Conservation (phyloP, 768 basidiomycete species). For the Coprinellus micaceus region DNA sequence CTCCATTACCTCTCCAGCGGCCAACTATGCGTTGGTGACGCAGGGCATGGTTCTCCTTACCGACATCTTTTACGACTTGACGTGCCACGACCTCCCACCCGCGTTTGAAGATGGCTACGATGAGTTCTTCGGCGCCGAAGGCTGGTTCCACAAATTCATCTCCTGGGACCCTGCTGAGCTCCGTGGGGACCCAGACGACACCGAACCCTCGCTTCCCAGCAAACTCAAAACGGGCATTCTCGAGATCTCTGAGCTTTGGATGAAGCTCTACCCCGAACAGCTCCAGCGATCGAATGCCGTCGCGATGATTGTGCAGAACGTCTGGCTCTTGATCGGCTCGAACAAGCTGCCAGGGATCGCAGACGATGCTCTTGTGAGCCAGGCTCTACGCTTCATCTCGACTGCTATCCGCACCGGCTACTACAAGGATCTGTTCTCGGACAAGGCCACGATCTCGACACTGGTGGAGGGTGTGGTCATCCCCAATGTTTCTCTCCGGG, state of each 20-base stretch:
- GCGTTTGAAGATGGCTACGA: constrained; percentile 85
- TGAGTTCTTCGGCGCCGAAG: constrained; percentile 74
- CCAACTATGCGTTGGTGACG: constrained; percentile 52
- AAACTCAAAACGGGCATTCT: constrained; percentile 86
- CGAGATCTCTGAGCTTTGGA: constrained; percentile 87
- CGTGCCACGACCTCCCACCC: constrained; percentile 92
- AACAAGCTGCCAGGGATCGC: constrained; percentile 64
- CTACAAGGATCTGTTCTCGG: constrained; percentile 77
- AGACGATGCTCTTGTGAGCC: constrained; percentile 85
- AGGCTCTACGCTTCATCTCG: constrained; percentile 87
- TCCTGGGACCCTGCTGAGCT: constrained; percentile 73
- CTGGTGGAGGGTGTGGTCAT: constrained; percentile 89
- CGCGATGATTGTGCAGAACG: constrained; percentile 72
- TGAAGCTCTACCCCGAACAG: constrained; percentile 81
- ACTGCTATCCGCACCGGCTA: constrained; percentile 87
- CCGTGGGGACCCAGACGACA: constrained; percentile 35
- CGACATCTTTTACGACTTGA: constrained; percentile 91
- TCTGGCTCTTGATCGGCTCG: constrained; percentile 86
- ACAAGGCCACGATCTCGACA: constrained; percentile 73
- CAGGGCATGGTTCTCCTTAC: constrained; percentile 75
- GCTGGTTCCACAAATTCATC: constrained; percentile 79
- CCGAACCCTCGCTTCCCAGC: constrained; percentile 72
- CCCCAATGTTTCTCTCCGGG: constrained; percentile 86
- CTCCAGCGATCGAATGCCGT: constrained; percentile 61
- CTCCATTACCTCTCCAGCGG: constrained; percentile 28